Conservation (phyloP, 2,329 filamentous ascomycete species). For the Trichophyton rubrum region DNA sequence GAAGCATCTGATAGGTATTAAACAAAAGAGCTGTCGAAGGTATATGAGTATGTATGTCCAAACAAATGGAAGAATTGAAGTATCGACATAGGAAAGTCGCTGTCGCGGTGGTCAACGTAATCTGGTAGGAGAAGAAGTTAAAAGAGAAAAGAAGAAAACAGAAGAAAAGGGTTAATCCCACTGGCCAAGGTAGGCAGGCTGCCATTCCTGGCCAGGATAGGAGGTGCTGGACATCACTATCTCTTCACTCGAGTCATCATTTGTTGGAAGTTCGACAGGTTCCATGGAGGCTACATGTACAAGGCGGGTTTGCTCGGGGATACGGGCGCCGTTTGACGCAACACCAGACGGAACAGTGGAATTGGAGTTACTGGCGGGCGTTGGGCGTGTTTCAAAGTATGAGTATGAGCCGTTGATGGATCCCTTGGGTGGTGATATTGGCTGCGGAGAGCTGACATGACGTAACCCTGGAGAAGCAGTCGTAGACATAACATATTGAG, state of each 20-base stretch:
- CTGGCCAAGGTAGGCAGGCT: slow-evolving; percentile 17
- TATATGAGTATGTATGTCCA: background rate
- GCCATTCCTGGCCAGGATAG: slow-evolving; percentile 39
- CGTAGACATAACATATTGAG: slow-evolving; percentile 5
- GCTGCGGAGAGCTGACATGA: slow-evolving; percentile 1
- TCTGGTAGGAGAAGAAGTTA: too few species aligned
- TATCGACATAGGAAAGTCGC: background rate
- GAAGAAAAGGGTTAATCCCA: slow-evolving; percentile 9
- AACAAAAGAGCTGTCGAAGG: background rate
- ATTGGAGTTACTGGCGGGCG: background rate
- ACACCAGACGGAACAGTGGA: background rate
- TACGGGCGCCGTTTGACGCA: background rate
- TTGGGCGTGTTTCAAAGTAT: background rate
- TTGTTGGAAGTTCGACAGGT: slow-evolving; percentile 25
- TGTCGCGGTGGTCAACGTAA: background rate
- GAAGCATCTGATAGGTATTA: background rate
- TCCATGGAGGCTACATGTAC: slow-evolving; percentile 6
- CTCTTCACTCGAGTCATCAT: slow-evolving; percentile 32
- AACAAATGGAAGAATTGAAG: background rate
- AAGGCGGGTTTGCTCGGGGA: background rate
- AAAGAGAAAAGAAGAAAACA: background rate
- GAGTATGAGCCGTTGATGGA: background rate
- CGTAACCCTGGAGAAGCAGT: background rate
- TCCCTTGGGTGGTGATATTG: slow-evolving; percentile 6
- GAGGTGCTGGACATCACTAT: slow-evolving; percentile 38